A percentile compares a stretch with the other conserved stretches of the same genome.
phyloP scores from a whole-genome alignment of 164 flowering plant species.

The Stephania japonica region DNA sequence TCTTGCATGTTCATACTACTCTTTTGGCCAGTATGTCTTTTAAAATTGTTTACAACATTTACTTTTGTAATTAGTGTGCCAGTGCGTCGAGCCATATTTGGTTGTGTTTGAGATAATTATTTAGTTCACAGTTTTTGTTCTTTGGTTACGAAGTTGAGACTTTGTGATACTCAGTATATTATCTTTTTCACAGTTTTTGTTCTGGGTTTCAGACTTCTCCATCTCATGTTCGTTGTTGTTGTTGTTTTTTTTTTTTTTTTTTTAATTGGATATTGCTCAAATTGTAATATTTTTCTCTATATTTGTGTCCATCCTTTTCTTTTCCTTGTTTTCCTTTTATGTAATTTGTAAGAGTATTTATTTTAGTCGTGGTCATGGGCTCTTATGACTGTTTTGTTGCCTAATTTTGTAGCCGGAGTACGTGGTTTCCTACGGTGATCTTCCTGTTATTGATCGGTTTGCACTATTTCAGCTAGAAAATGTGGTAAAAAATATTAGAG shows the following conservation, averaged over 20 bases:
- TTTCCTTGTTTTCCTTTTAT: background rate
- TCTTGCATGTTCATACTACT: background rate
- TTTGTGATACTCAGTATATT: background rate
- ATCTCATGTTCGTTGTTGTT: background rate
- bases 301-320: background rate
- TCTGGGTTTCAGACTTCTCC: background rate
- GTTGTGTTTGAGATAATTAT: background rate
- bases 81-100: background rate
- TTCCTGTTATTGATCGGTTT: slow-evolving; percentile 76
- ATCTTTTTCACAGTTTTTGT: background rate
- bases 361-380: background rate
- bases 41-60: no score
- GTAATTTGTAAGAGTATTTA: background rate
- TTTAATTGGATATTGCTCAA: background rate
- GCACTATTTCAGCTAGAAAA: slow-evolving; percentile 87
- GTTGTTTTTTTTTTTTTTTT: background rate
- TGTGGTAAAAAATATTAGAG: slow-evolving; percentile 66
- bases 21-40: background rate
- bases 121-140: background rate
- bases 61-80: background rate
- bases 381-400: slow-evolving; percentile 9
- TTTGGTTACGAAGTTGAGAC: background rate
- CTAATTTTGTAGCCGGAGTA: slow-evolving; percentile 46
- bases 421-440: slow-evolving; percentile 53
- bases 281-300: background rate